Base-by-base conservation (phyloP, 2,329 filamentous ascomycete genomes). In the Trichophyton mentagrophytes region DNA sequence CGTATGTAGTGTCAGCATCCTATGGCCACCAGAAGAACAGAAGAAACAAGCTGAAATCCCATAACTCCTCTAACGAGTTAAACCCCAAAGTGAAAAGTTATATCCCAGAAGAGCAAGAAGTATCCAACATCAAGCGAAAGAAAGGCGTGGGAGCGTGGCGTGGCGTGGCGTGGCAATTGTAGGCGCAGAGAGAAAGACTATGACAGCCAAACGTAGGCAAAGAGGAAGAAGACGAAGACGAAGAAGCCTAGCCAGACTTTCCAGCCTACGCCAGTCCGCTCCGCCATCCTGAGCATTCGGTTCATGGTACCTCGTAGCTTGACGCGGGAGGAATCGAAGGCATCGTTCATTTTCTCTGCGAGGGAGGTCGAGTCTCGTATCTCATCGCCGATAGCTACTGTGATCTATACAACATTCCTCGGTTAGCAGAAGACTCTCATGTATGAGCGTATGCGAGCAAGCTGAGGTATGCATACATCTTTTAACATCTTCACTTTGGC, bases 181-280 rank as follows among this genome's bases (percentile, higher is more conserved):
- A 30, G 20, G 25, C 46, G 46, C 17, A 20, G 20, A 27, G n/a
- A 20, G 20, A 3, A 22, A 22, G 40, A 20, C 81, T 72, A 92
- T 69, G 89, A 93, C 63, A 96, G 74, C 91, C 92, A 96, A 62
- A 97, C 92, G 73, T 92, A 99, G 66, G 85, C 83, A 74, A 99
- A 99, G 66, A 97, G 73, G 60, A 92, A 71, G 64, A 87, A 83
- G 17, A 97, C 89, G 40, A 85, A 88, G 4, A 84, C 80, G 72
- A 99, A 96, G 76, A 99, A 99, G 49, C 79, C 80, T 58, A 96
- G 73, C 93, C 93, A 99, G 61, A 91, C 88, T 75, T 84, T 92
- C 93, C 93, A 99, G 69, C 90, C 87, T 8, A 99, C 86, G n/a
- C 93, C 93, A 1, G 91, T 95, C 68, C 85, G 82, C 77, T 97